Percentiles rank a stretch among this genome's conserved stretches.
Conservation (phyloP, 2,329 filamentous ascomycete species). For the Colletotrichum sp. region DNA sequence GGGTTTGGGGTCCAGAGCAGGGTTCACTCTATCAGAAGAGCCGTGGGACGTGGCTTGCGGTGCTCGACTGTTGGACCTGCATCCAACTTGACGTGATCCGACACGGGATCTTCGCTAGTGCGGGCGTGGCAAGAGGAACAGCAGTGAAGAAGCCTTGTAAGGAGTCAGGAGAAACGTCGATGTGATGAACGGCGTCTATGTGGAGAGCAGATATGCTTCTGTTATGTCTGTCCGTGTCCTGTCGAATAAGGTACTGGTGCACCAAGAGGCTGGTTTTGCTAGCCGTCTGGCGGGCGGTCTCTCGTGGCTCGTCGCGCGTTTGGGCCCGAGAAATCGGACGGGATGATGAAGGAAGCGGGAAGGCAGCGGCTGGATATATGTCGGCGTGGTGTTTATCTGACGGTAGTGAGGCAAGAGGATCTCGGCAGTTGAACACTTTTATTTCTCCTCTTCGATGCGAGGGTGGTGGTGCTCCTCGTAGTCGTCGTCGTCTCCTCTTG, state of each 20-base stretch:
- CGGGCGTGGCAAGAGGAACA: slow-evolving; percentile 24
- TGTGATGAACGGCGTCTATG: background rate
- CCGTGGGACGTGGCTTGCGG: slow-evolving; percentile 8
- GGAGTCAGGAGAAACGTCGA: background rate
- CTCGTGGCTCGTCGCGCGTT: background rate
- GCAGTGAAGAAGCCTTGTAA: background rate
- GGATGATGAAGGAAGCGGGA: slow-evolving; percentile 1
- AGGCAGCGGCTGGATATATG: background rate
- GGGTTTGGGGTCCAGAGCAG: slow-evolving; percentile 1
- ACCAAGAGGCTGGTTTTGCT: slow-evolving; percentile 4
- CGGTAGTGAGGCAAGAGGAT: background rate
- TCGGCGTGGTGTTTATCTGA: background rate
- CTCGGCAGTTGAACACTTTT: background rate
- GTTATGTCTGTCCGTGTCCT: slow-evolving; percentile 1
- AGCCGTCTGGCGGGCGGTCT: background rate
- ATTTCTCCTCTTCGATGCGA: background rate
- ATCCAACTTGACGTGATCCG: slow-evolving; percentile 21
- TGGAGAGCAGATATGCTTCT: background rate
- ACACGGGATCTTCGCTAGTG: slow-evolving; percentile 28
- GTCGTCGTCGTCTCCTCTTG: background rate
- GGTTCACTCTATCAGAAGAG: slow-evolving; percentile 7
- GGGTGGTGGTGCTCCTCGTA: background rate
- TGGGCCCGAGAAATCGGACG: slow-evolving; percentile 5
- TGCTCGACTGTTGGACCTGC: slow-evolving; percentile 24
- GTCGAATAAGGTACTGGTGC: background rate